Base-by-base conservation (phyloP, 176 grass and related monocot genomes). In the Bromus sterilis region DNA sequence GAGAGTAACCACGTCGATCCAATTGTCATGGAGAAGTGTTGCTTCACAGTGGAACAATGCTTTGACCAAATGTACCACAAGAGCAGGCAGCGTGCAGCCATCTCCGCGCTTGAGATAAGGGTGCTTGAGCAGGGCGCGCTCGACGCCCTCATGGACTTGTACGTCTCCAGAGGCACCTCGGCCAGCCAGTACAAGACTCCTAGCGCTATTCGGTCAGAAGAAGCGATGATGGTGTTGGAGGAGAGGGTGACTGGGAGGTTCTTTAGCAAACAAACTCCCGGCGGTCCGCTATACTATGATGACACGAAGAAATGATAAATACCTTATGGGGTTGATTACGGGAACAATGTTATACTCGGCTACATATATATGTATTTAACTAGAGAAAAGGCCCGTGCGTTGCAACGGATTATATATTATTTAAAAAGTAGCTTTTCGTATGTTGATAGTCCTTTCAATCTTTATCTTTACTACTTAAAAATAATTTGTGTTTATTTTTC, bases 141-240 rank as follows among this genome's bases (percentile, higher is more conserved):
- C 23, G 12, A 55, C 36, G 32, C 32, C 10, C n/a, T 80, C 8
- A 80, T 68, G 78, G 78, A 80, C 2, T 80, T 80, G 42, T 80
- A 67, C 4, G 78, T 80, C 43, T 25, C 78, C 2, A 80, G 32
- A 4, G 63, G 78, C 15, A 12, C 78, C 20, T 80, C 78, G 10
- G 21, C 31, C 1, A 29, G 33, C 5, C 78, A 80, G 13, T 80
- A 80, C 23, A 80, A 69, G 36, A 68, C 44, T 39, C 78, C 78
- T 24, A 37, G 9, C 6, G 61, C 8, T 28, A 35, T 80, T 56
- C 63, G 32, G 18, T 80, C 63, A 4, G 7, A 56, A 80, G 78
- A 68, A 37, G 78, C 32, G 5, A 0, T 69, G 63, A 11, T 9
- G n/a, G 64, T 69, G 30, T 28, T 80, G 13, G 78, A 80, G 46